Percentiles rank a stretch among this genome's conserved stretches.
These are phyloP conservation scores for Paxillus ammoniavirescens DNA, from an alignment of 768 basidiomycete genomes.

Conservation along the genomic window DNA sequence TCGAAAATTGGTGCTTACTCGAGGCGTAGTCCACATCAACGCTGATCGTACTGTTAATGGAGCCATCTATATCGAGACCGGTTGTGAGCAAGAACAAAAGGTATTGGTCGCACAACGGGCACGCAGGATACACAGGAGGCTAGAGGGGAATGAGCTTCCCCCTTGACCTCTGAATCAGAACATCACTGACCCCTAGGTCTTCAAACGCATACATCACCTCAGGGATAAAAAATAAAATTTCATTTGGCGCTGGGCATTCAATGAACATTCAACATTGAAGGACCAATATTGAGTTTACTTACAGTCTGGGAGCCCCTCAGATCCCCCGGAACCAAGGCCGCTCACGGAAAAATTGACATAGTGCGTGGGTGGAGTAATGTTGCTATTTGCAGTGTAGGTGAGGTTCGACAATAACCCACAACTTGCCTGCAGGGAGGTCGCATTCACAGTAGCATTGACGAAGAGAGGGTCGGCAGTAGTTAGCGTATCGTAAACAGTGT, in stretches of 20 bases:
- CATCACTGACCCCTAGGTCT: too few relatives aligned
- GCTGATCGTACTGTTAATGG: background rate
- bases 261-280: too few relatives aligned
- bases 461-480: background rate
- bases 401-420: constrained; percentile 13
- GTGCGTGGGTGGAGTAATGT: too few relatives aligned
- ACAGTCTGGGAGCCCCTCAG: background rate
- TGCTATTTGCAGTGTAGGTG: background rate
- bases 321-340: background rate
- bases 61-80: background rate
- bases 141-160: background rate
- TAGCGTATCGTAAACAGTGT: constrained; percentile 10
- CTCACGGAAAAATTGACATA: background rate
- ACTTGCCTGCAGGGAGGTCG: constrained; percentile 4
- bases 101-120: background rate
- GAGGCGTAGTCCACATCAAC: background rate
- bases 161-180: too few relatives aligned
- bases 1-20: background rate
- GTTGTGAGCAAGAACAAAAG: constrained; percentile 13
- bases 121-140: background rate
- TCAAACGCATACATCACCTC: too few relatives aligned
- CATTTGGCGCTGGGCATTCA: too few relatives aligned
- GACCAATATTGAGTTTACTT: background rate
- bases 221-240: too few relatives aligned
- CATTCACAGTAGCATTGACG: constrained; percentile 8